A percentile compares a stretch with the other conserved stretches of the same genome.
Evolutionary conservation across 768 basidiomycete genomes (phyloP).

Genomic region (Psilocybe subaeruginosa): DNA sequence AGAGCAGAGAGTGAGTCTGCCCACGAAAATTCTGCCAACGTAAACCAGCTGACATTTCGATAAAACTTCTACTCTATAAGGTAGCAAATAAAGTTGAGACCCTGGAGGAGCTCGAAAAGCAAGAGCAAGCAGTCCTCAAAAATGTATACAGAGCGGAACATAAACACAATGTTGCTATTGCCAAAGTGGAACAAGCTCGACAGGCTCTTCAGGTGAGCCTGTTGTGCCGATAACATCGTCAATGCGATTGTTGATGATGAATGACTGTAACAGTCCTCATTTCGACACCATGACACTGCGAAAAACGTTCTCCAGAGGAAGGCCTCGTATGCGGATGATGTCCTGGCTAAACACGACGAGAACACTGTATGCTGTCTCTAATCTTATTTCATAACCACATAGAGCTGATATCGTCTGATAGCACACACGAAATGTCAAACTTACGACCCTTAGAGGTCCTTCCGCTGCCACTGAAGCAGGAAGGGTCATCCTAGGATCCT

Average conservation of each 20-base stretch:
- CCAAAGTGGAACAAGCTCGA: constrained; percentile 39
- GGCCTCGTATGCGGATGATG: not conserved
- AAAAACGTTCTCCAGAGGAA: not conserved
- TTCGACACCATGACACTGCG: not conserved
- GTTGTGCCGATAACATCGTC: not conserved
- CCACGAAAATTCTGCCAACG: too few species aligned
- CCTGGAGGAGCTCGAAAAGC: constrained; percentile 45
- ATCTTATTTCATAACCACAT: not conserved
- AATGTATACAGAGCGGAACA: constrained; percentile 55
- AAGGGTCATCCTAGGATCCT: not conserved
- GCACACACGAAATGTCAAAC: not conserved
- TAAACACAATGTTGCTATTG: constrained; percentile 49
- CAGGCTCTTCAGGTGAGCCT: constrained; percentile 41
- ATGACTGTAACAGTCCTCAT: not conserved
- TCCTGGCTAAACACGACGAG: not conserved
- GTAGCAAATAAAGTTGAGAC: not conserved
- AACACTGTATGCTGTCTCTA: not conserved
- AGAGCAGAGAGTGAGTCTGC: too few species aligned
- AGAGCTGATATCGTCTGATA: not conserved
- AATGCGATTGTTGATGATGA: not conserved
- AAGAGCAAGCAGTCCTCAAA: constrained; percentile 49
- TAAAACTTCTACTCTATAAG: not conserved
- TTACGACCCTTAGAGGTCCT: constrained; percentile 2
- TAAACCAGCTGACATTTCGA: too few species aligned
- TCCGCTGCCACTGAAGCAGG: not conserved